Conservation (phyloP, 371 early-diverging fungal species). For the Chytridium lagenaria region DNA sequence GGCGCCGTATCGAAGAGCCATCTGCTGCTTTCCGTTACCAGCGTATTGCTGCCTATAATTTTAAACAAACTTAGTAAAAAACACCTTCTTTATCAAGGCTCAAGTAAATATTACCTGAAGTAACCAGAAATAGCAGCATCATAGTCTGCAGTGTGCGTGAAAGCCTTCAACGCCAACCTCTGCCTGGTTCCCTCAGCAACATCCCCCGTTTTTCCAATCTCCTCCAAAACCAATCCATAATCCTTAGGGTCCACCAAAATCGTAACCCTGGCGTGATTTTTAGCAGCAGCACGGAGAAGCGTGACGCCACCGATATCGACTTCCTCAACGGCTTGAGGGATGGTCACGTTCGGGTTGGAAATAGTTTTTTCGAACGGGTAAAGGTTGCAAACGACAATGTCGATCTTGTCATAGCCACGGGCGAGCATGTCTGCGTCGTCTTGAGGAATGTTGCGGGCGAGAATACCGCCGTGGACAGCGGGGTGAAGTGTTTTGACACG, state of each 20-base stretch:
- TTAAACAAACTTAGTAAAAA: not conserved
- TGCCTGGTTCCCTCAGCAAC: slow-evolving; percentile 61
- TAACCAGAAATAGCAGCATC: slow-evolving; percentile 94
- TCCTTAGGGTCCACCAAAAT: slow-evolving; percentile 92
- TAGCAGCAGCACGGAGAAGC: slow-evolving; percentile 96
- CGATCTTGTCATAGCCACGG: slow-evolving; percentile 90
- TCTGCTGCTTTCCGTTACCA: slow-evolving; percentile 67
- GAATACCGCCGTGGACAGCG: slow-evolving; percentile 97
- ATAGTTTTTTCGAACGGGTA: slow-evolving; percentile 97
- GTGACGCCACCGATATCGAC: slow-evolving; percentile 99
- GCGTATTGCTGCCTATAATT: slow-evolving; percentile 76
- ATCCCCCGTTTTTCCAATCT: slow-evolving; percentile 63
- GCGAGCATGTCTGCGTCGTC: slow-evolving; percentile 89
- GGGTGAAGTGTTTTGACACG: slow-evolving; percentile 99
- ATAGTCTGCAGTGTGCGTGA: slow-evolving; percentile 94
- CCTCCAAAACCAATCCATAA: slow-evolving; percentile 77
- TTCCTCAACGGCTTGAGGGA: slow-evolving; percentile 95
- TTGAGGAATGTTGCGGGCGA: slow-evolving; percentile 83
- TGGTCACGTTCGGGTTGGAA: slow-evolving; percentile 84
- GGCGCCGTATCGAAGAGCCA: slow-evolving; percentile 94
- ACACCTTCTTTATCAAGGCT: not conserved
- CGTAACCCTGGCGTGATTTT: slow-evolving; percentile 95
- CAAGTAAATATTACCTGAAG: slow-evolving; percentile 55
- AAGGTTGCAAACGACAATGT: slow-evolving; percentile 95
- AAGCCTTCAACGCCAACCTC: slow-evolving; percentile 82